These are phyloP conservation scores for Leptographium wingfieldii DNA, from an alignment of 2,329 filamentous ascomycete species.

Conservation along the genomic window DNA sequence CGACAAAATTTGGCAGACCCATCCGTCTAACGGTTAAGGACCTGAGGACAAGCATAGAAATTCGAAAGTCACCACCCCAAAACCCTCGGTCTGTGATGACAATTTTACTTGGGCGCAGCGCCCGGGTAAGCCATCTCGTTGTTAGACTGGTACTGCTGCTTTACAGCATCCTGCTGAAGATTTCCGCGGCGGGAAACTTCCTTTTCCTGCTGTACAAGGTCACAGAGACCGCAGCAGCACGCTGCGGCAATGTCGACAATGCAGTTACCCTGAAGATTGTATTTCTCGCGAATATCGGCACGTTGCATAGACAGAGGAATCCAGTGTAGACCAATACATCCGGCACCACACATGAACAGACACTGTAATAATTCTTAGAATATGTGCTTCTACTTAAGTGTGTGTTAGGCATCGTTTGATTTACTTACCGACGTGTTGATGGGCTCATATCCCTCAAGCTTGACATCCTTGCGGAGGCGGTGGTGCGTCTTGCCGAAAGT, in stretches of 20 bases:
- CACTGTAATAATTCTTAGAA: slow-evolving; percentile 20
- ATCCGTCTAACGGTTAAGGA: neutral
- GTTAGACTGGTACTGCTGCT: slow-evolving; percentile 20
- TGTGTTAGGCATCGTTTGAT: no score
- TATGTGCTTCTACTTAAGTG: no score
- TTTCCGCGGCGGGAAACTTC: slow-evolving; percentile 27
- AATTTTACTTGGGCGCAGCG: neutral
- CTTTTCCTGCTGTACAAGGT: slow-evolving; percentile 34
- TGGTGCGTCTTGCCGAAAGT: slow-evolving; percentile 37
- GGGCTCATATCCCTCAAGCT: slow-evolving; percentile 30
- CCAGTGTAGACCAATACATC: slow-evolving; percentile 28
- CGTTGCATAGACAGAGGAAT: slow-evolving; percentile 33
- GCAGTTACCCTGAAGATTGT: slow-evolving; percentile 32
- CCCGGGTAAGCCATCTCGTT: slow-evolving; percentile 18
- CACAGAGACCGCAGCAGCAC: slow-evolving; percentile 33
- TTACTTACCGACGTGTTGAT: slow-evolving; percentile 32
- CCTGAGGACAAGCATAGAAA: neutral
- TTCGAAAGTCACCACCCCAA: neutral
- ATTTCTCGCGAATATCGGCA: slow-evolving; percentile 29
- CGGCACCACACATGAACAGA: slow-evolving; percentile 28
- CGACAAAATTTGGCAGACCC: no score
- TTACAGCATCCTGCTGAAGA: slow-evolving; percentile 11
- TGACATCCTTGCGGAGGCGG: slow-evolving; percentile 26
- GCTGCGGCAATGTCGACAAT: slow-evolving; percentile 27
- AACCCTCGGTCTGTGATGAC: neutral